Base-by-base conservation (phyloP, 2,329 filamentous ascomycete species). In the Rhytidhysteron rufulum region DNA sequence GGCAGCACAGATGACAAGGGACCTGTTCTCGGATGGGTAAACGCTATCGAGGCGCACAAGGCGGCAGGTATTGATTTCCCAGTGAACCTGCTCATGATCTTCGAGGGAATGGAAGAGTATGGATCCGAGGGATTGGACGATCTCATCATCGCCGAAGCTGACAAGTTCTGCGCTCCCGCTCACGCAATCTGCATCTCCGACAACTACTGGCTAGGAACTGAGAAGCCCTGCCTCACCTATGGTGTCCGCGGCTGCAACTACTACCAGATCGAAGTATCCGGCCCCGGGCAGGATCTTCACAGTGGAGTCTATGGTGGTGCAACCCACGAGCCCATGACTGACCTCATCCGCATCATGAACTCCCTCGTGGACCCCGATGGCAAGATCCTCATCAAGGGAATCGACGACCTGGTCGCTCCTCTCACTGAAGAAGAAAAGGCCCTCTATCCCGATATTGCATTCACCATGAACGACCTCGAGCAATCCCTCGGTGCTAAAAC, bases 91-190 rank as follows among this genome's bases (percentile, higher is more conserved):
- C 80, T 98, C 50, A 97, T 96, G 88, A 98, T 93, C 76, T 97
- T 98, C 57, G 93, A 98, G 76, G 93, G 93, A 35, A 98, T 98
- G 93, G 93, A 98, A 72, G 93, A 98, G 73, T 95, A 95, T 65
- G 93, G 93, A 37, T 96, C 90, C 0, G 91, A 97, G 65, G 93
- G 93, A 27, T 78, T 98, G 40, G 93, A 98, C 60, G 91, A 95
- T 55, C 86, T 97, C 52, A 96, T 98, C 69, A 78, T 86, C 53
- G 83, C 80, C 34, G 93, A 98, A 72, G 89, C 86, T 51, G 88
- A 94, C 72, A 86, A 87, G 57, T 97, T 84, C 76, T 98, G 98
- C 74, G 88, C 88, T 60, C 91, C 96, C 57, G 83, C 89, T 25
- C 93, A 98, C 53, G 93, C 90, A 5, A 88, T 97, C 45, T 98